A percentile compares a stretch with the other conserved stretches of the same genome.
Evolutionary conservation across 257 asterid species (phyloP).

Genomic region (Knoxia roxburghii): DNA sequence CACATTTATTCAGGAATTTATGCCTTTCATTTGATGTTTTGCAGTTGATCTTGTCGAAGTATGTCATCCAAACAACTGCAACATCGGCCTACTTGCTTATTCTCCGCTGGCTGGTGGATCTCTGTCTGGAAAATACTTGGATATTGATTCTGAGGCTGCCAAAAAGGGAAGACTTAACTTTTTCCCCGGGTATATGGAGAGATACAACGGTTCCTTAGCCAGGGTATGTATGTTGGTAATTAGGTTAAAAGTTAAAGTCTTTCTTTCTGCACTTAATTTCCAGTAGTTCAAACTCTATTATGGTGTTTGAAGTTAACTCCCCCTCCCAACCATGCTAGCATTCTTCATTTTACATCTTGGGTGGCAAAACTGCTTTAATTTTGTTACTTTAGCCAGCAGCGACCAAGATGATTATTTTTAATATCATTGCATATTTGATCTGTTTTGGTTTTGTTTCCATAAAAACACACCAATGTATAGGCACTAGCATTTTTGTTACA

Average conservation of each 20-base stretch:
- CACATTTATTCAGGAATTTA: not conserved
- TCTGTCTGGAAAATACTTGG: constrained; percentile 75
- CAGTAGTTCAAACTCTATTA: not conserved
- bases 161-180: constrained; percentile 68
- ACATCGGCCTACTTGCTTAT: constrained; percentile 82
- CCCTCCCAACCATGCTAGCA: not conserved
- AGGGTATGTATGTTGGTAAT: constrained; percentile 39
- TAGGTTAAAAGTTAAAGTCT: not conserved
- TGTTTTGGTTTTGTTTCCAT: not conserved
- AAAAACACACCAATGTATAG: not conserved
- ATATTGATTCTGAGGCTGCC: constrained; percentile 64
- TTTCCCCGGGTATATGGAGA: constrained; percentile 87
- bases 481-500: not conserved
- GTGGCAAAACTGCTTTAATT: not conserved
- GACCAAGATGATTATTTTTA: not conserved
- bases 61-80: constrained; percentile 85
- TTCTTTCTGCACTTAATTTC: not conserved
- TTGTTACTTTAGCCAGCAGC: not conserved
- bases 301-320: not conserved
- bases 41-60: constrained; percentile 90
- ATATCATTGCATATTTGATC: not conserved
- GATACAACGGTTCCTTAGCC: constrained; percentile 68
- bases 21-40: constrained; percentile 18
- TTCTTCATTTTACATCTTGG: not conserved
- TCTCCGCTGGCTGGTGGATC: constrained; percentile 91